Conservation (phyloP, 2,329 filamentous ascomycete species). For the Pestalotiopsis sp. region DNA sequence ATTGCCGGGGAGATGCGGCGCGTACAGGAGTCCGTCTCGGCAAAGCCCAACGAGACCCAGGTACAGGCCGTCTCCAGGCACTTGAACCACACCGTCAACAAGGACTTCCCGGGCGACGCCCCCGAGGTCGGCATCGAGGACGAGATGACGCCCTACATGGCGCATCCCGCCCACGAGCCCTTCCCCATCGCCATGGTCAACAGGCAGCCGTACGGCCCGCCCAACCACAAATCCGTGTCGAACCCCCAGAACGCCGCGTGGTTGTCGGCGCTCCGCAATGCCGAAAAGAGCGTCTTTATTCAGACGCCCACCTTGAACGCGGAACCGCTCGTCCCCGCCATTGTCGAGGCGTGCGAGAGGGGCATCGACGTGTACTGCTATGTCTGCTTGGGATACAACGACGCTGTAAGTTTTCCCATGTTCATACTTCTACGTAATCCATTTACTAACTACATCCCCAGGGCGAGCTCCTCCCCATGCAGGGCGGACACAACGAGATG, state of each 20-base stretch:
- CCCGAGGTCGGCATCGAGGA: slow-evolving; percentile 54
- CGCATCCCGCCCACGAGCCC: slow-evolving; percentile 51
- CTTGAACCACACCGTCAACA: slow-evolving; percentile 63
- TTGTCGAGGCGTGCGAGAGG: slow-evolving; percentile 65
- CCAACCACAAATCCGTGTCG: slow-evolving; percentile 60
- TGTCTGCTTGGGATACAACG: slow-evolving; percentile 78
- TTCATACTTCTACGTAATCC: not conserved
- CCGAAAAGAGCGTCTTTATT: slow-evolving; percentile 68
- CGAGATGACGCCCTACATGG: slow-evolving; percentile 68
- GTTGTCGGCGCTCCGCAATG: slow-evolving; percentile 69
- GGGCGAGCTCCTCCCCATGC: slow-evolving; percentile 74
- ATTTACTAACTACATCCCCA: slow-evolving; percentile 18
- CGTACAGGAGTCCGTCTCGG: slow-evolving; percentile 58
- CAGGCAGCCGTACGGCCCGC: slow-evolving; percentile 65
- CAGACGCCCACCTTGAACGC: slow-evolving; percentile 80
- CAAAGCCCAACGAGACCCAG: slow-evolving; percentile 50
- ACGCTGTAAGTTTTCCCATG: slow-evolving; percentile 46
- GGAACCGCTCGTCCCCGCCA: slow-evolving; percentile 63
- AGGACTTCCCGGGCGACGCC: slow-evolving; percentile 50
- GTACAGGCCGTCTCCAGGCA: slow-evolving; percentile 64
- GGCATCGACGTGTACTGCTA: slow-evolving; percentile 71
- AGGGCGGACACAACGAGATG: slow-evolving; percentile 78
- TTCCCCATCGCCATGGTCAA: slow-evolving; percentile 75
- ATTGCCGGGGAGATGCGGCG: slow-evolving; percentile 63
- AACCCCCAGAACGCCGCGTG: slow-evolving; percentile 78